Evolutionary conservation across 2,329 filamentous ascomycete genomes (phyloP), one percentile per base, ranked within the genome.

Genomic region (Microsporum canis): DNA sequence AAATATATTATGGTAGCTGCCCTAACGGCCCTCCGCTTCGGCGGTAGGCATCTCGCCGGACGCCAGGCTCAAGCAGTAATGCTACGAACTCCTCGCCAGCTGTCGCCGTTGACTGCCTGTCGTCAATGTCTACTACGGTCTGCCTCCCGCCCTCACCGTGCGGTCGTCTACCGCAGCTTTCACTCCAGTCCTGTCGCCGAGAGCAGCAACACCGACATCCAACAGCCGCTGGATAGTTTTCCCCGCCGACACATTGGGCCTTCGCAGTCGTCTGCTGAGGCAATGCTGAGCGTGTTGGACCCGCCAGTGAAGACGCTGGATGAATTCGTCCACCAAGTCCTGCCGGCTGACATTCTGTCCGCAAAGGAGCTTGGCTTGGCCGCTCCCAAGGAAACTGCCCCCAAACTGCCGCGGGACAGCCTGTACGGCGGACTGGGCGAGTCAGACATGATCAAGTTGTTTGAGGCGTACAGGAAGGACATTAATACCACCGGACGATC

Each of bases 111-210:
- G 62, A 71, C 69, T 23, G 65, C 68, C 33, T 63, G 66, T 60
- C 67, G 69, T 29, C 71, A 71, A 47, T 67, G 66, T 56, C 60
- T 75, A 41, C 66, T 72, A 5, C 17, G 12, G 17, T 59, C 67
- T 12, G 59, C 68, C n/a, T 65, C 70, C 36, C 66, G 68, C 45
- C 31, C 58, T 0, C 27, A 33, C 36, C 59, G 41, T 17, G 27
- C 39, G 2, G 39, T 43, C 59, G 14, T 68, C 8, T 59, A 66
- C 55, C 71, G 74, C 39, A 66, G 67, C 38, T 92, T 99, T 23
- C 89, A 96, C 73, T 91, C 88, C 71, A 96, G 88, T 73, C 94
- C 90, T 5, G 91, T 95, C 67, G 92, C 97, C 31, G 71, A 70
- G 27, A 70, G 71, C 14, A 70, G 73, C 56, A 72, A 72, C 23